Percentiles rank a stretch among this genome's conserved stretches.
Conservation (phyloP, 805 yeast genomes). For the Sugiyamaella lignohabitans region DNA sequence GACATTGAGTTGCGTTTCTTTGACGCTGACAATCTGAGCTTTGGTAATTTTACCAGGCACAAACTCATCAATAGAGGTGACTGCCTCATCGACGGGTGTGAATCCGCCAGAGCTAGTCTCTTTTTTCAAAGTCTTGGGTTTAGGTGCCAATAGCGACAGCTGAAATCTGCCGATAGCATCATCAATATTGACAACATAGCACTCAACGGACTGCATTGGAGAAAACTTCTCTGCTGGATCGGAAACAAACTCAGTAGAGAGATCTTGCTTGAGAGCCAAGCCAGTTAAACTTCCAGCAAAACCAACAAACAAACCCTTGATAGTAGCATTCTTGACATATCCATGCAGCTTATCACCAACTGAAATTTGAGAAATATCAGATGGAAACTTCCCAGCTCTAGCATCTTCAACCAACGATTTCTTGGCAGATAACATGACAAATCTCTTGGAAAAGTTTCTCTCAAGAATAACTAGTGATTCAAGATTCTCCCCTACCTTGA, state of each 20-base stretch:
- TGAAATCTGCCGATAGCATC: slow-evolving; percentile 64
- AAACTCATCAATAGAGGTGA: slow-evolving; percentile 58
- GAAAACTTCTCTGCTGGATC: slow-evolving; percentile 51
- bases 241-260: slow-evolving; percentile 46
- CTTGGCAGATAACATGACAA: slow-evolving; percentile 60
- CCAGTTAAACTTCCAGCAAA: slow-evolving; percentile 81
- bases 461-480: slow-evolving; percentile 58
- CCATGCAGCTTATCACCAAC: slow-evolving; percentile 55
- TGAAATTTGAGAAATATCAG: slow-evolving; percentile 50
- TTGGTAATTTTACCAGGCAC: slow-evolving; percentile 55
- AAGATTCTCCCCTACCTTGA: slow-evolving; percentile 54
- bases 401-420: slow-evolving; percentile 62
- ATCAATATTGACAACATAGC: slow-evolving; percentile 61
- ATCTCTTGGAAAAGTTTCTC: slow-evolving; percentile 53
- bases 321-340: slow-evolving; percentile 70
- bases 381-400: slow-evolving; percentile 47
- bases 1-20: slow-evolving; percentile 68
- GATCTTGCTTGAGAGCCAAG: slow-evolving; percentile 58
- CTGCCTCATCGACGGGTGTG: slow-evolving; percentile 49
- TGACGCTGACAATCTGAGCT: slow-evolving; percentile 55
- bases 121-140: slow-evolving; percentile 21
- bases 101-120: neutral
- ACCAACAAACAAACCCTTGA: slow-evolving; percentile 72
- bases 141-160: slow-evolving; percentile 42
- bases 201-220: slow-evolving; percentile 64